Conservation (phyloP, 495 filamentous ascomycete species). For the Hypoxylon rickii region DNA sequence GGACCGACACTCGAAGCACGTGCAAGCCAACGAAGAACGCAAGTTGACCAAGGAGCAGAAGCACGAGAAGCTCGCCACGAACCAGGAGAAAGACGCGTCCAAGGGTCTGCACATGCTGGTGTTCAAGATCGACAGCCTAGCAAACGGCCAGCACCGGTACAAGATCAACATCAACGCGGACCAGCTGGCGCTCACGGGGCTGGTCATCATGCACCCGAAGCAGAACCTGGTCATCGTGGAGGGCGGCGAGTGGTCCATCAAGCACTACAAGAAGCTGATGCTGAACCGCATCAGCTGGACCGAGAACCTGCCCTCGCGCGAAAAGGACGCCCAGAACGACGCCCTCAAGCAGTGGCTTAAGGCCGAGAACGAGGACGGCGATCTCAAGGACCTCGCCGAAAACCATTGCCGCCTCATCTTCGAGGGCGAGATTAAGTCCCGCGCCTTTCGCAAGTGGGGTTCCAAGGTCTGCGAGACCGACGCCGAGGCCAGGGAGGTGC, state of each 20-base stretch:
- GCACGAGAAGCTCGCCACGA: conserved; percentile 77
- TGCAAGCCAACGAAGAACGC: conserved; percentile 79
- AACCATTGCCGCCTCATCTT: conserved; percentile 85
- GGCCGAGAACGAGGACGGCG: conserved; percentile 77
- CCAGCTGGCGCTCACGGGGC: conserved; percentile 79
- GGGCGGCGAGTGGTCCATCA: conserved; percentile 79
- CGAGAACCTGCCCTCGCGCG: conserved; percentile 75
- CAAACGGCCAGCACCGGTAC: conserved; percentile 89
- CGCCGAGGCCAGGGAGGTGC: conserved; percentile 77
- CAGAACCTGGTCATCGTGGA: conserved; percentile 91
- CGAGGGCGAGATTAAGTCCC: conserved; percentile 80
- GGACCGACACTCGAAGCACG: conserved; percentile 77
- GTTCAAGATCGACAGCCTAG: conserved; percentile 84
- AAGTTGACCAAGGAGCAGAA: conserved; percentile 90
- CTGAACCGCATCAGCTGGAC: conserved; percentile 92
- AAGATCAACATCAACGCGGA: conserved; percentile 92
- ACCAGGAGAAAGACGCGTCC: conserved; percentile 86
- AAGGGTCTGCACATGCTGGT: conserved; percentile 83
- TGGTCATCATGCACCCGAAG: conserved; percentile 86
- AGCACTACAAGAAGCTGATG: conserved; percentile 83
- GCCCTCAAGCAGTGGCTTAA: conserved; percentile 72
- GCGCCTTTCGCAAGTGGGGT: conserved; percentile 83
- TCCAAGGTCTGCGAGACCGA: conserved; percentile 87
- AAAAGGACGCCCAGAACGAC: conserved; percentile 62
- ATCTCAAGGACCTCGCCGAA: conserved; percentile 74